Conservation (phyloP, 1,139 yeast genomes). For the Protomyces pachydermus region DNA sequence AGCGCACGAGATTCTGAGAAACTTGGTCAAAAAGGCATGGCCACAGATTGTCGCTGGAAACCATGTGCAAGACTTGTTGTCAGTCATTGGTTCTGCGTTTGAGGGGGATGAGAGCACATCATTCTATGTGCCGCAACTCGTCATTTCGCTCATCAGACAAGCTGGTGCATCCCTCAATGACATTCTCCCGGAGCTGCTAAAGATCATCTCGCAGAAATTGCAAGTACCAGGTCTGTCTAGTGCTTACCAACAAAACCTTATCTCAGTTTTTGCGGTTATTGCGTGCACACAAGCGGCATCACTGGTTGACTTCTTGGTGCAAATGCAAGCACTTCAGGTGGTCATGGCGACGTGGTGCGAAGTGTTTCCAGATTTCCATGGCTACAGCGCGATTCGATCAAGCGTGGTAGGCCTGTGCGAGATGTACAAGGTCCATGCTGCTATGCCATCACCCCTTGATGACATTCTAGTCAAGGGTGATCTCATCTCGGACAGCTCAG, state of each 20-base stretch:
- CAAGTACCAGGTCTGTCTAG: slow-evolving; percentile 11
- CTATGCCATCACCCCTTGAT: slow-evolving; percentile 8
- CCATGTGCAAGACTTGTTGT: slow-evolving; percentile 13
- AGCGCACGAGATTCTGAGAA: slow-evolving; percentile 23
- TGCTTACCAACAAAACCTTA: slow-evolving; percentile 25
- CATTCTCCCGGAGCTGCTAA: slow-evolving; percentile 25
- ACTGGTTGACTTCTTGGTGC: slow-evolving; percentile 23
- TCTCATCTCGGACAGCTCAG: slow-evolving; percentile 24
- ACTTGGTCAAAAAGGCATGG: slow-evolving; percentile 25
- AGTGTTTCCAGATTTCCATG: slow-evolving; percentile 28
- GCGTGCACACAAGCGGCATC: slow-evolving; percentile 21
- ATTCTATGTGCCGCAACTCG: slow-evolving; percentile 24
- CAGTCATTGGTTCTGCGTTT: slow-evolving; percentile 19
- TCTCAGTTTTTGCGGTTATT: slow-evolving; percentile 29
- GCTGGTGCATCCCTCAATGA: slow-evolving; percentile 14
- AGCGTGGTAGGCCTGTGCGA: slow-evolving; percentile 28
- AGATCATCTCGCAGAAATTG: slow-evolving; percentile 11
- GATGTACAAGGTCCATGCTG: slow-evolving; percentile 12
- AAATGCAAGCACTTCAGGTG: slow-evolving; percentile 22
- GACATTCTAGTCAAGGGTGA: slow-evolving; percentile 29
- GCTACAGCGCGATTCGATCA: slow-evolving; percentile 26
- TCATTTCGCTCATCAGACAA: slow-evolving; percentile 26
- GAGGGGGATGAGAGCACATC: slow-evolving; percentile 14
- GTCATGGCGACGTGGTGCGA: slow-evolving; percentile 31
- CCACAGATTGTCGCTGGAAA: slow-evolving; percentile 16